phyloP scores from a whole-genome alignment of 768 basidiomycete species.

The Butyriboletus loyo region DNA sequence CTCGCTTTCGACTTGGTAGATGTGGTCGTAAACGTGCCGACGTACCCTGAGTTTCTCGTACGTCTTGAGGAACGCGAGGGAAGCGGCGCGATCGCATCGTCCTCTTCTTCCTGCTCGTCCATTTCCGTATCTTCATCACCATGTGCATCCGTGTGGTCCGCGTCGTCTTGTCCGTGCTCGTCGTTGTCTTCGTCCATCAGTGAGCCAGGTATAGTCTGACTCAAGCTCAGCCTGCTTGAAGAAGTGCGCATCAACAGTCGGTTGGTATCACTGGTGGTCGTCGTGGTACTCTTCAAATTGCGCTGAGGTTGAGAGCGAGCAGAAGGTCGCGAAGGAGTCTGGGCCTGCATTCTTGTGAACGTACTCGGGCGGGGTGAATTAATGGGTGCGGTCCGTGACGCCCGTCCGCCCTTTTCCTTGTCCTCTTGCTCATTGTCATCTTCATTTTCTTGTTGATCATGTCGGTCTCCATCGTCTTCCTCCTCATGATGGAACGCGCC shows the following conservation, averaged over 20 bases:
- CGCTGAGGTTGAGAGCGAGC: slow-evolving; percentile 10
- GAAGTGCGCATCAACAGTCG: background rate
- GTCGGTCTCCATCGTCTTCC: slow-evolving; percentile 21
- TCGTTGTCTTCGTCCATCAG: slow-evolving; percentile 40
- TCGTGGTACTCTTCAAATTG: slow-evolving; percentile 1
- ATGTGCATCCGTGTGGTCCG: slow-evolving; percentile 23
- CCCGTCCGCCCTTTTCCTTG: slow-evolving; percentile 8
- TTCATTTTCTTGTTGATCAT: slow-evolving; percentile 19
- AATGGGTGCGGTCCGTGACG: slow-evolving; percentile 3
- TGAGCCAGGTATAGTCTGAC: slow-evolving; percentile 42
- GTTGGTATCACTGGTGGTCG: background rate
- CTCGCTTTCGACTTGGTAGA: slow-evolving; percentile 9
- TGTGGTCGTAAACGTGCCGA: slow-evolving; percentile 6
- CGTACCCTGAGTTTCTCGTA: slow-evolving; percentile 16
- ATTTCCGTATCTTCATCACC: slow-evolving; percentile 17
- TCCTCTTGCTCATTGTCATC: slow-evolving; percentile 24
- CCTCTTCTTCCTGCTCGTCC: slow-evolving; percentile 34
- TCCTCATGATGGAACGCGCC: slow-evolving; percentile 47
- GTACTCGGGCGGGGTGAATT: slow-evolving; percentile 13
- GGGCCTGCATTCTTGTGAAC: slow-evolving; percentile 6
- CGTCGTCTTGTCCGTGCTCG: slow-evolving; percentile 18
- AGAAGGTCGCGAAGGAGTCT: slow-evolving; percentile 15
- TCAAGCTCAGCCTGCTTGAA: slow-evolving; percentile 8
- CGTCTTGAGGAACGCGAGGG: slow-evolving; percentile 24
- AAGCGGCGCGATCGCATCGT: slow-evolving; percentile 34